A percentile compares a stretch with the other conserved stretches of the same genome.
phyloP scores from a whole-genome alignment of 768 basidiomycete species.

The Lactifluus volemus region DNA sequence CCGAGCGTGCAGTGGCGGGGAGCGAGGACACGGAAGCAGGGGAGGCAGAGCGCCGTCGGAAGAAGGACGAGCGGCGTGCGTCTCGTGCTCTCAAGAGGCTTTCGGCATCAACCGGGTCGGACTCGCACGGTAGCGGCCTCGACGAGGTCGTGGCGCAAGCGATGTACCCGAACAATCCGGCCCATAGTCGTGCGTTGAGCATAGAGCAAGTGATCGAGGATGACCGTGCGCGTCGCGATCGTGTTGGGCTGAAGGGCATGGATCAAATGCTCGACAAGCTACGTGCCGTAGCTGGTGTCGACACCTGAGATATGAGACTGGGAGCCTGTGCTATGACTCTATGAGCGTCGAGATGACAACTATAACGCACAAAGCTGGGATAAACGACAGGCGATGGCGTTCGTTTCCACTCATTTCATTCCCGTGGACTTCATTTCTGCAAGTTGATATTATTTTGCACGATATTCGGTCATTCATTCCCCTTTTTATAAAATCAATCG shows the following conservation, averaged over 20 bases:
- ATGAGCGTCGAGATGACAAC: constrained; percentile 4
- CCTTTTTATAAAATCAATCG: background rate
- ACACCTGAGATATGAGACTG: background rate
- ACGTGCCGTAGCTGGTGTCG: constrained; percentile 14
- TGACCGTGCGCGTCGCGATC: constrained; percentile 13
- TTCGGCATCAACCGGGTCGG: constrained; percentile 2
- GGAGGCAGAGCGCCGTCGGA: constrained; percentile 12
- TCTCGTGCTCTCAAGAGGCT: constrained; percentile 16
- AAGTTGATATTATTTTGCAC: constrained; percentile 1
- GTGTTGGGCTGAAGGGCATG: constrained; percentile 17
- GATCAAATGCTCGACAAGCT: constrained; percentile 19
- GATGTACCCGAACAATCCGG: background rate
- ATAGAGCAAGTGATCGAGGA: constrained; percentile 19
- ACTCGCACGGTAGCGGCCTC: background rate
- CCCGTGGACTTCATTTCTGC: background rate
- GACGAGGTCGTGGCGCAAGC: constrained; percentile 8
- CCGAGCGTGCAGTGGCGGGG: constrained; percentile 3
- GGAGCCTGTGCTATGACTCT: background rate
- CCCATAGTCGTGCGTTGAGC: constrained; percentile 10
- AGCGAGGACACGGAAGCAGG: background rate
- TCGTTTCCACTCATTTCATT: background rate
- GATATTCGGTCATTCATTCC: constrained; percentile 4
- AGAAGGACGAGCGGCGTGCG: constrained; percentile 18
- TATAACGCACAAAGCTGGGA: background rate
- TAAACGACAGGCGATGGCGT: constrained; percentile 12